These are phyloP conservation scores for Acanthamoeba sp. DNA, from an alignment of 208 protist species.

Conservation along the genomic window DNA sequence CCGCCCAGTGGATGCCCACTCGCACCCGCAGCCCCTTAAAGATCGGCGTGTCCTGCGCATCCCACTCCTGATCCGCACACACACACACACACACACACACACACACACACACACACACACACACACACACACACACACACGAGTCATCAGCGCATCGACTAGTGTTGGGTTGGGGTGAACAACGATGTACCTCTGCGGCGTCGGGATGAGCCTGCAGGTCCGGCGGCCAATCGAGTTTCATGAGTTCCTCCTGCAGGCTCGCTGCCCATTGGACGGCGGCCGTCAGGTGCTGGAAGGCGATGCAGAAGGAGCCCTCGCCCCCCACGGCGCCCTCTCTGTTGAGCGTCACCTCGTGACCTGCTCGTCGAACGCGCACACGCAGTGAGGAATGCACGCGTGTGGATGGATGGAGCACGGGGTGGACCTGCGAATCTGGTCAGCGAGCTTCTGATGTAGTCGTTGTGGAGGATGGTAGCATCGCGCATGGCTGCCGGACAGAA, in stretches of 20 bases:
- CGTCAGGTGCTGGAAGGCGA: constrained; percentile 74
- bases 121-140: background rate
- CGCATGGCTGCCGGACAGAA: background rate
- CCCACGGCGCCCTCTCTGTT: background rate
- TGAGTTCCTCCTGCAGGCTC: constrained; percentile 46
- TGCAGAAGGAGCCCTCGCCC: constrained; percentile 68
- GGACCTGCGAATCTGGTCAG: background rate
- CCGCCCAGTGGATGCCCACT: constrained; percentile 28
- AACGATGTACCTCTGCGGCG: background rate
- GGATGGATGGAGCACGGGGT: too few species aligned
- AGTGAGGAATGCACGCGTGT: too few species aligned
- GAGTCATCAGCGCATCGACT: background rate
- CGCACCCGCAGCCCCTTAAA: background rate
- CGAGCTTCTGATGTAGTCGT: background rate
- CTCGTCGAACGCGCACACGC: background rate
- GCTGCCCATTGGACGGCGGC: constrained; percentile 6
- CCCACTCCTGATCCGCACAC: background rate
- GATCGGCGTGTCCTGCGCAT: constrained; percentile 1
- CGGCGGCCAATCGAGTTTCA: background rate
- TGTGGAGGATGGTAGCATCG: constrained; percentile 18
- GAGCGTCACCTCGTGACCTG: background rate
- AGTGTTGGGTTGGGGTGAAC: too few species aligned
- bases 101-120: background rate
- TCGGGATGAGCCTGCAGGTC: background rate
- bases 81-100: background rate